Evolutionary conservation across 768 basidiomycete species (phyloP), one percentile per base, ranked within the genome.

Genomic region (Lentinula guzmanii): DNA sequence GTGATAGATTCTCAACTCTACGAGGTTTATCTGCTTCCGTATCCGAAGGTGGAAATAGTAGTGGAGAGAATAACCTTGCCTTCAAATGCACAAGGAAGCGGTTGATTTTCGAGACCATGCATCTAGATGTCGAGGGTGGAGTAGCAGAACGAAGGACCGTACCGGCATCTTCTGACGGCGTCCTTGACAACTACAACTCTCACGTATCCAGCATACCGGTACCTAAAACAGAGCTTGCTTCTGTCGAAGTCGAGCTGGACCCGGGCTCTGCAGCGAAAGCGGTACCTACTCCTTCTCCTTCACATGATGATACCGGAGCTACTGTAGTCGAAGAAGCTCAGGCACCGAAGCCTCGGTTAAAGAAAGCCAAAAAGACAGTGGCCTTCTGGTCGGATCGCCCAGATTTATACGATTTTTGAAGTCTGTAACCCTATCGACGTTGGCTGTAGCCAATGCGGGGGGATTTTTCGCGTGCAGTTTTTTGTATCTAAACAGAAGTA

Each of bases 1-100:
- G 93, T 61, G 89, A 94, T 66, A 88, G 84, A 65, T 86, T 86
- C 63, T 98, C 95, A 5, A 80, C 83, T 5, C 79, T 99, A 50
- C 87, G 96, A 10, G 95, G 93, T 11, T 76, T 96, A 52, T 83
- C 82, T 48, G 80, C 83, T 1, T 80, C 84, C 24, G 75, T 79
- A 16, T 74, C 70, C 39, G 75, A 76, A 2, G 76, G 75, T 11
- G 81, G 82, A 6, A 56, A 24, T n/a, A 88, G 86, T 0, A 85
- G 86, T n/a, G 91, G 95, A 7, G 95, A 98, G 71, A 98, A 98
- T 74, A 98, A 98, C 68, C 80, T 99, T 7, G 94, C 90, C 11
- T 99, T 98, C 81, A 91, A 88, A 70, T 90, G 92, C 68, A 97
- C 88, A 68, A 79, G 95, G 66, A 93, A 91, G 70, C 78, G 93